Base-by-base conservation (phyloP, 306 rosid species). In the Hippophae tibetana region DNA sequence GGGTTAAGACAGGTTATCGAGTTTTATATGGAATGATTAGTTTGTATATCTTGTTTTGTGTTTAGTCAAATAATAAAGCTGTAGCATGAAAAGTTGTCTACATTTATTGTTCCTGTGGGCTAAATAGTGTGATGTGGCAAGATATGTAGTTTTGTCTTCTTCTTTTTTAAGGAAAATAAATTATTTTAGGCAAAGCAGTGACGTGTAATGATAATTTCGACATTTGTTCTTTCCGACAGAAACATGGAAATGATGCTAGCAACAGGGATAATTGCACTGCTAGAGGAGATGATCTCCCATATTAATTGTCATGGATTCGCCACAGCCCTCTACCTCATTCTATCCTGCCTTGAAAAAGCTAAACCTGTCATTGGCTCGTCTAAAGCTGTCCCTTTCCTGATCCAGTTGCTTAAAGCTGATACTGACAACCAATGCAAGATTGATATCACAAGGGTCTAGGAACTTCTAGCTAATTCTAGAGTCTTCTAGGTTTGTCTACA, bases 271-370 rank as follows among this genome's bases (percentile, higher is more conserved):
- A 66, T 92, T 57, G 52, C 85, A 2, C 66, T 92, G 78, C 77
- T 92, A 77, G 97, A 88, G 73, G 83, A 80, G 69, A 92, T 92
- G 93, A 74, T 80, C 54, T 71, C 77, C 31, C 70, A 72, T 49
- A 72, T 84, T 31, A 61, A 66, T 71, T 85, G 83, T 47, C 74
- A 77, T 42, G 94, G 82, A 70, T 84, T 75, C 62, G 87, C 88
- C 40, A 82, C 97, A 8, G 99, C 99, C 23, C 81, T 92, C 9
- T 92, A 85, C 76, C 73, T 80, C 65, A 92, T 85, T 70, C 89
- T 92, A 47, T 88, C 99, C 62, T 82, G 89, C 80, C 87, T 85
- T 42, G 95, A 92, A 62, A 85, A 83, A 72, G 96, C 94, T 75
- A 92, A 92, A 67, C 75, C 66, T 51, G 51, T 80, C 62, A 84